These are phyloP conservation scores for Trifolium repens DNA, from an alignment of 306 rosid species.

Conservation along the genomic window DNA sequence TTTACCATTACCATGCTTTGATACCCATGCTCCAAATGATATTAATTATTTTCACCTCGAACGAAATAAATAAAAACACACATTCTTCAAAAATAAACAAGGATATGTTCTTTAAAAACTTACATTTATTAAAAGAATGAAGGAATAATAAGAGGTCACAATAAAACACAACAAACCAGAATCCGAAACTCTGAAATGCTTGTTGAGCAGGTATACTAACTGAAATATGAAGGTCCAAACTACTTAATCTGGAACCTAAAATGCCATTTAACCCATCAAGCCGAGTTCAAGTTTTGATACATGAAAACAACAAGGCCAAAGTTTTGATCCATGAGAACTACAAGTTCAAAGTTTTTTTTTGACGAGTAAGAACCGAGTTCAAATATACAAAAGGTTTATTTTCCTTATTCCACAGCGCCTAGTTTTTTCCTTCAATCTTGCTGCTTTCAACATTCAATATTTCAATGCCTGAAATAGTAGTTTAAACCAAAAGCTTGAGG, in stretches of 20 bases:
- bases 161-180: background rate
- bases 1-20: background rate
- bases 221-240: background rate
- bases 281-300: slow-evolving; percentile 30
- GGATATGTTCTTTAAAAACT: background rate
- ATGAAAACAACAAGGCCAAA: background rate
- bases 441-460: slow-evolving; percentile 45
- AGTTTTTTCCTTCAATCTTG: slow-evolving; percentile 10
- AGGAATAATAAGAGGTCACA: background rate
- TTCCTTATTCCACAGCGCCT: background rate
- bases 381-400: background rate
- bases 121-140: background rate
- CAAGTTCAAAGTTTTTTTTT: background rate
- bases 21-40: background rate
- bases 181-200: background rate
- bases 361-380: background rate
- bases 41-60: background rate
- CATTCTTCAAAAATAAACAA: background rate
- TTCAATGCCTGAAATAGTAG: slow-evolving; percentile 57
- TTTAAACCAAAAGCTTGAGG: slow-evolving; percentile 26
- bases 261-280: slow-evolving; percentile 17
- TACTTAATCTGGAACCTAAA: slow-evolving; percentile 12
- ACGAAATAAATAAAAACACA: background rate
- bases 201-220: background rate
- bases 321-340: background rate